These are phyloP conservation scores for Microdochium nivale DNA, from an alignment of 2,329 filamentous ascomycete genomes.

Conservation along the genomic window DNA sequence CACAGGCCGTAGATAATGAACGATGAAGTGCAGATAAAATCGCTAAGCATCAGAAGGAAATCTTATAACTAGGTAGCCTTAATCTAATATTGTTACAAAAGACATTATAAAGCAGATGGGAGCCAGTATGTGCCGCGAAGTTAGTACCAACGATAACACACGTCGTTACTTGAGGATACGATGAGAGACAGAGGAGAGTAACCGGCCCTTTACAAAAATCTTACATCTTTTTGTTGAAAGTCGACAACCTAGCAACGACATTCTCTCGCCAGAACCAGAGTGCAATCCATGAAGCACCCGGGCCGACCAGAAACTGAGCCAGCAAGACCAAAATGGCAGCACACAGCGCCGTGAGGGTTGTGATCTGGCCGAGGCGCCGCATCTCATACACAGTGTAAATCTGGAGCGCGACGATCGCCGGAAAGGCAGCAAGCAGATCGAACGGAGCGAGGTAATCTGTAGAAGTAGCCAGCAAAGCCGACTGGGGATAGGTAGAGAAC, in stretches of 20 bases:
- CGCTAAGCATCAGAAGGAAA: too few relatives aligned
- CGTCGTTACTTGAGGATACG: too few relatives aligned
- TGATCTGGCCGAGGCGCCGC: conserved; percentile 12
- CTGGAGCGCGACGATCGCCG: background rate
- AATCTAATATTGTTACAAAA: too few relatives aligned
- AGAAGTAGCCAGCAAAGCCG: background rate
- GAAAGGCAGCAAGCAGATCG: background rate
- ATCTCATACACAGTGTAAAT: conserved; percentile 14
- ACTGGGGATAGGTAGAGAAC: background rate
- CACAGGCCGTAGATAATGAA: too few relatives aligned
- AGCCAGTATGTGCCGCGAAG: too few relatives aligned
- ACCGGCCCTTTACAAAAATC: too few relatives aligned
- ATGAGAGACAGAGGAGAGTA: too few relatives aligned
- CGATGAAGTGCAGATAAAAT: too few relatives aligned
- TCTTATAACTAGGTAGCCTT: too few relatives aligned
- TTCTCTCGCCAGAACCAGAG: conserved; percentile 16
- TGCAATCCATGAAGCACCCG: conserved; percentile 11
- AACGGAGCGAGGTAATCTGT: background rate
- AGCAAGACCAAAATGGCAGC: conserved; percentile 1
- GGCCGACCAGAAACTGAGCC: conserved; percentile 9
- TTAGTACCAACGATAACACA: too few relatives aligned
- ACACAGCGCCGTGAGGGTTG: conserved; percentile 3
- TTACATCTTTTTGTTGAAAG: background rate
- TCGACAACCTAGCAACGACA: conserved; percentile 1
- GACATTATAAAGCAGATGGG: too few relatives aligned